A percentile compares a stretch with the other conserved stretches of the same genome.
Evolutionary conservation across 208 protist genomes (phyloP).

Genomic region (Leishmania guyanensis): DNA sequence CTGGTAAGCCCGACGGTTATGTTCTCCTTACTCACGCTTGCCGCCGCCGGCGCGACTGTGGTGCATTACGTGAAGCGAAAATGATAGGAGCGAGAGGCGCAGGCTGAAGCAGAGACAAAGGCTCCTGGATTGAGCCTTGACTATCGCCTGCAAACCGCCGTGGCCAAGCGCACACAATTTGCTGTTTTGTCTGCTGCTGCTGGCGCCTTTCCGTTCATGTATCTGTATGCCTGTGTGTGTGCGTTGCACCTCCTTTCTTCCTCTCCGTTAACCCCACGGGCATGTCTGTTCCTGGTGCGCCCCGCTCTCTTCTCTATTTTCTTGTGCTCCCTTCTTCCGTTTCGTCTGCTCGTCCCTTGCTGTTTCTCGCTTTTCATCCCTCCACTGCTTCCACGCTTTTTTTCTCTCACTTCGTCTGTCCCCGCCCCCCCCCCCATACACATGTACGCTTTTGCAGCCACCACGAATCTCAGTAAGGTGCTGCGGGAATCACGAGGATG

Average conservation of each 20-base stretch:
- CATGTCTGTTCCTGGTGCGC: neutral
- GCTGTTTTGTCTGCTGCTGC: neutral
- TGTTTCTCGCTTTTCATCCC: neutral
- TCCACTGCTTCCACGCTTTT: neutral
- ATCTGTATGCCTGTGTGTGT: neutral
- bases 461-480: neutral
- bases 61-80: conserved; percentile 18
- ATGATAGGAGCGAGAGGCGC: neutral
- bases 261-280: neutral
- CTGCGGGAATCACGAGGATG: neutral
- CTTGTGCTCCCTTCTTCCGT: neutral
- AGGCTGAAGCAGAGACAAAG: neutral
- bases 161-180: neutral
- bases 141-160: neutral
- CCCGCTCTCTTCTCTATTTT: neutral
- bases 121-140: neutral
- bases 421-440: no score
- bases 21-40: conserved; percentile 20
- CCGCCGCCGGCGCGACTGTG: conserved; percentile 22
- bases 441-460: neutral
- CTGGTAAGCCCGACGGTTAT: conserved; percentile 15
- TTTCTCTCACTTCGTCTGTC: neutral
- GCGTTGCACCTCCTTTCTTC: neutral
- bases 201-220: neutral
- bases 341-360: neutral